These are phyloP conservation scores for Hypoxylon intermedium DNA, from an alignment of 495 filamentous ascomycete species.

Conservation along the genomic window DNA sequence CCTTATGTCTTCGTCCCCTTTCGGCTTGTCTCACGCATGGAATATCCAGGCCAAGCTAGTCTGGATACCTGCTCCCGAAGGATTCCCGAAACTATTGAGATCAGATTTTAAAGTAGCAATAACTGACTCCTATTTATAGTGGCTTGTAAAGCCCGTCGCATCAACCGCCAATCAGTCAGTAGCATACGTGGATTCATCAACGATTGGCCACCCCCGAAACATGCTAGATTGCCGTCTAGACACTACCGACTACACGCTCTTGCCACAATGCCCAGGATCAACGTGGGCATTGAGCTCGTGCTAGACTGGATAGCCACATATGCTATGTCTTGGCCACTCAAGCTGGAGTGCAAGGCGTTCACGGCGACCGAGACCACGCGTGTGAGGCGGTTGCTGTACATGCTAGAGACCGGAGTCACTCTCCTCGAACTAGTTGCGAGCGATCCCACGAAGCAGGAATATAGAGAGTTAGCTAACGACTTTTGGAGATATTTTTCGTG, in stretches of 20 bases:
- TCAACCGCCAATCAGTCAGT: neutral
- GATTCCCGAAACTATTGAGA: no score
- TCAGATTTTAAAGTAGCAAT: no score
- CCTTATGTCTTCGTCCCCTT: no score
- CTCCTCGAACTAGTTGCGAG: neutral
- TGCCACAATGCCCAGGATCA: neutral
- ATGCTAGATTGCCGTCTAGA: neutral
- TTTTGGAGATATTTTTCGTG: neutral
- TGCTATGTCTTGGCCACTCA: neutral
- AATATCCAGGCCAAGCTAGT: no score
- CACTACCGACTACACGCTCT: neutral
- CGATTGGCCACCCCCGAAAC: no score
- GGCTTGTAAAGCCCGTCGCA: neutral
- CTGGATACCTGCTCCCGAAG: no score
- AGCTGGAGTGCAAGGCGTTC: neutral
- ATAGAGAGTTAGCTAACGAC: neutral
- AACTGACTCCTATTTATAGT: neutral
- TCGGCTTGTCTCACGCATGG: no score
- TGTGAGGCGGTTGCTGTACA: constrained; percentile 3
- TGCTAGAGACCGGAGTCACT: neutral
- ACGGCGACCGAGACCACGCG: constrained; percentile 11
- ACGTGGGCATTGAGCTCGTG: neutral
- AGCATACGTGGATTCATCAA: neutral
- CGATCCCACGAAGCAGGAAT: neutral
- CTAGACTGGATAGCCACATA: constrained; percentile 4